Base-by-base conservation (phyloP, 805 yeast species). In the Grigorovia transvaalensis region DNA sequence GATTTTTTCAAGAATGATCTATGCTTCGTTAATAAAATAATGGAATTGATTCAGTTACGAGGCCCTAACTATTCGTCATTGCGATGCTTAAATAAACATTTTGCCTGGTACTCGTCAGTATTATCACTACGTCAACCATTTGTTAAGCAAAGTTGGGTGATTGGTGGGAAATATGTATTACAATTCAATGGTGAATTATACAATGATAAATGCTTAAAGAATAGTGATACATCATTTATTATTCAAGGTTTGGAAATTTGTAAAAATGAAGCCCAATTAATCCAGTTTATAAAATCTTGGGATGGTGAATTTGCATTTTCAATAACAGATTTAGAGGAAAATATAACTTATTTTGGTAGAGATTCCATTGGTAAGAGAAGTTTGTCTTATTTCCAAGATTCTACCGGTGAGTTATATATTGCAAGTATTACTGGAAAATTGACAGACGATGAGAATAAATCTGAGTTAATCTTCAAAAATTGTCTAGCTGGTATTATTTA, bases 171-270 rank as follows among this genome's bases (percentile, higher is more conserved):
- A 58, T 74, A 61, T 48, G 60, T 76, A 0, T 62, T 95, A 9
- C 96, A 88, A 62, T 91, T 85, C 68, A 93, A 95, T 64, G 99
- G 99, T 0, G 97, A 93, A 60, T 67, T 93, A 11, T 93, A 93
- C 65, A 83, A 83, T 56, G 57, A 64, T 1, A 84, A 76, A 41
- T 38, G 42, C 17, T 75, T 84, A 20, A 57, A 71, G 35, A 55
- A 58, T 0, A 86, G 86, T 63, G 97, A 90, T 65, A 81, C 95
- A 0, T 71, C 65, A 2, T 84, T 65, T 56, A 67, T 88, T 6
- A 69, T 71, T 47, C 59, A 70, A 1, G 59, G 59, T 33, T 62
- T 85, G 33, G 8, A 19, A 7, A 12, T n/a, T 3, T 49, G 56
- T 12, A 51, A 50, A 7, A 30, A 49, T 15, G 61, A 65, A 1